Evolutionary conservation across 257 asterid genomes (phyloP).

Genomic region (Solanum pinnatisectum): DNA sequence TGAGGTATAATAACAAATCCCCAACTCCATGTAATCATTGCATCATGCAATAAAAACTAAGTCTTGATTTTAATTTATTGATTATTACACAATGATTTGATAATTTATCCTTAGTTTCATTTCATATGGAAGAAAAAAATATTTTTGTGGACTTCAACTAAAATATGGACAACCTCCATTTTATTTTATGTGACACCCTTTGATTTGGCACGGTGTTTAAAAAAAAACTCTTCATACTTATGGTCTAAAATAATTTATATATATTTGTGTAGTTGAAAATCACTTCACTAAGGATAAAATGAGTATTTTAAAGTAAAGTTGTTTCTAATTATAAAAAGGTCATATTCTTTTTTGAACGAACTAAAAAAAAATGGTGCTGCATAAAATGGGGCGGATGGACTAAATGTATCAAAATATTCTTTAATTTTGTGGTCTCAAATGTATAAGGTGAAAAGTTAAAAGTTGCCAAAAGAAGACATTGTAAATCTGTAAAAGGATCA

Average conservation of each 20-base stretch:
- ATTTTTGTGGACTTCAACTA: background rate
- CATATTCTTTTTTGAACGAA: too few species aligned
- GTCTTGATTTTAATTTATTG: background rate
- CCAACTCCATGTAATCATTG: background rate
- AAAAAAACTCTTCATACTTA: too few species aligned
- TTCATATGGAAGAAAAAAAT: background rate
- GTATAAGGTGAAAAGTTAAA: background rate
- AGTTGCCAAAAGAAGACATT: background rate
- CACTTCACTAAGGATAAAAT: too few species aligned
- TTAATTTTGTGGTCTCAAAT: background rate
- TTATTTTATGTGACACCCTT: too few species aligned
- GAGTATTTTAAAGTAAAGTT: too few species aligned
- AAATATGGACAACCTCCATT: background rate
- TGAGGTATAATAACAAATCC: background rate
- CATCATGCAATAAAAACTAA: background rate
- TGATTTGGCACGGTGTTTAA: too few species aligned
- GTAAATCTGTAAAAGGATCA: too few species aligned
- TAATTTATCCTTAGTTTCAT: background rate
- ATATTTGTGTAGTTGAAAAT: too few species aligned
- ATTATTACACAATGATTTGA: background rate
- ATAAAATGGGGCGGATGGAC: too few species aligned
- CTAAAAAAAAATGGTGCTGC: too few species aligned
- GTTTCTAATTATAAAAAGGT: too few species aligned
- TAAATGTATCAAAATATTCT: background rate
- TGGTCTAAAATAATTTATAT: too few species aligned